Conservation (phyloP, 2,329 filamentous ascomycete genomes). For the Cercospora sojina region DNA sequence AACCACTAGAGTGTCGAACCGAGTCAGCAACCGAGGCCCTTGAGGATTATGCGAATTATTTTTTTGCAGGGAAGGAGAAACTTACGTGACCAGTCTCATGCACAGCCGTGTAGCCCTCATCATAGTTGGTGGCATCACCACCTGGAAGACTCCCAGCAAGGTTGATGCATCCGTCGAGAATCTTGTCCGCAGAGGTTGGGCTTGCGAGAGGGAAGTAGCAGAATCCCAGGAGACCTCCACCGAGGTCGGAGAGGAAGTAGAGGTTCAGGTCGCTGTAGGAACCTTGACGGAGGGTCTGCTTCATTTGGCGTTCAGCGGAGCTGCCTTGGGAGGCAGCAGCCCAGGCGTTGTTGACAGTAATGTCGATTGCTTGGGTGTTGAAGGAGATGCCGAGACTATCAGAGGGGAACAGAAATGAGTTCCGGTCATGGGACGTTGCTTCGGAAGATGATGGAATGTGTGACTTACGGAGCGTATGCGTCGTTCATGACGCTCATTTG, state of each 20-base stretch:
- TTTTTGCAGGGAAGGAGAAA: neutral
- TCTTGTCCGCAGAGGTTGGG: conserved; percentile 42
- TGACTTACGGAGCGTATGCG: conserved; percentile 5
- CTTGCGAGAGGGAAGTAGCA: conserved; percentile 37
- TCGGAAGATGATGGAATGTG: neutral
- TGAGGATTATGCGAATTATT: no score
- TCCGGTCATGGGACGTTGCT: neutral
- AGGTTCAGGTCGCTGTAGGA: conserved; percentile 56
- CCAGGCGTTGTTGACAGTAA: conserved; percentile 54
- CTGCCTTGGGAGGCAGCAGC: conserved; percentile 49
- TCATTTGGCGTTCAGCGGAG: conserved; percentile 46
- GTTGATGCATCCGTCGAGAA: conserved; percentile 56
- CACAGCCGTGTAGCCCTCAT: conserved; percentile 45
- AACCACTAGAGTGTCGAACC: conserved; percentile 35
- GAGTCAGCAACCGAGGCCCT: neutral
- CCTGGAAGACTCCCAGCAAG: conserved; percentile 54
- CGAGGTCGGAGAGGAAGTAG: conserved; percentile 57
- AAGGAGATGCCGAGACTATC: conserved; percentile 45
- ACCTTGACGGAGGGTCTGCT: conserved; percentile 52
- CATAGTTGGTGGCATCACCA: conserved; percentile 48
- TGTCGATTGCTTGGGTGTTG: conserved; percentile 49
- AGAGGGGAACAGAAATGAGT: conserved; percentile 36
- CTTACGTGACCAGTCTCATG: conserved; percentile 45
- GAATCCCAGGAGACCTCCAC: conserved; percentile 29
- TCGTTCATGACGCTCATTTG: conserved; percentile 17